Percentiles rank a stretch among this genome's conserved stretches.
Conservation (phyloP, 1,139 yeast species). For the Pneumocystis canis region DNA sequence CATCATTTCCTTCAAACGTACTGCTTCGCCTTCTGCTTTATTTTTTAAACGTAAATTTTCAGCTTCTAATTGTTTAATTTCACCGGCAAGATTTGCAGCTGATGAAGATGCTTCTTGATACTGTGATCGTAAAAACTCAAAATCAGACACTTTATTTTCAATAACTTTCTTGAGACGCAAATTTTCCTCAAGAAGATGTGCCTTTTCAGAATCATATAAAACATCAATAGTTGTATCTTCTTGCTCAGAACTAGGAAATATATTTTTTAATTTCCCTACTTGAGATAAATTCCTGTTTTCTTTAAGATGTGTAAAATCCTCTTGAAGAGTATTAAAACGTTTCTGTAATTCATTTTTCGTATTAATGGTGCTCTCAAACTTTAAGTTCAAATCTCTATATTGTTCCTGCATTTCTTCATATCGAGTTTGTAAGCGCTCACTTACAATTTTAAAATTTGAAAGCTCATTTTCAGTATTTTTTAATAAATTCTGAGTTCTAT, state of each 20-base stretch:
- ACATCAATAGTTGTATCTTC: background rate
- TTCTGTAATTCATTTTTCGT: background rate
- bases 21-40: background rate
- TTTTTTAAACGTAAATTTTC: background rate
- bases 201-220: background rate
- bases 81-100: background rate
- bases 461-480: background rate
- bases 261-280: background rate
- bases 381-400: background rate
- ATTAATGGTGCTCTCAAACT: background rate
- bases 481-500: background rate
- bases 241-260: background rate
- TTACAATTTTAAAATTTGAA: background rate
- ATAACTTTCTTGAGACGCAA: background rate
- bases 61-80: background rate
- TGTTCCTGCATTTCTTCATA: background rate
- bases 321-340: background rate
- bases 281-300: background rate
- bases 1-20: background rate
- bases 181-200: background rate
- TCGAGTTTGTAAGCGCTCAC: background rate
- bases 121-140: background rate
- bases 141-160: background rate
- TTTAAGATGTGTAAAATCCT: background rate
- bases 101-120: constrained; percentile 2